Base-by-base conservation (phyloP, 2,329 filamentous ascomycete genomes). In the Calonectria pteridis region DNA sequence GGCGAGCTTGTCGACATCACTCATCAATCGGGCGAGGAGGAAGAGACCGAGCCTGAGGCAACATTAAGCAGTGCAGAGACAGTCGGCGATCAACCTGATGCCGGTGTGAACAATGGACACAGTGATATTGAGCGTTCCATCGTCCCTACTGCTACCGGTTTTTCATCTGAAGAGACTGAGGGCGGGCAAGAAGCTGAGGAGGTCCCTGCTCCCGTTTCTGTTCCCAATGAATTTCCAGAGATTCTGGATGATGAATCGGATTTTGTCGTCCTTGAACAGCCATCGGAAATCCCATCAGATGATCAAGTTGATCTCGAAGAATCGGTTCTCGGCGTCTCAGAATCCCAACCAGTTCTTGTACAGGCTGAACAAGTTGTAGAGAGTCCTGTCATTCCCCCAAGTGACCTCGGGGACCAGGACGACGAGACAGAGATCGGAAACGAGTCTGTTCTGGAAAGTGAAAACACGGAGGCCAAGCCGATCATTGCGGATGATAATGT, bases 311-410 rank as follows among this genome's bases (percentile, higher is more conserved):
- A 23, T 26, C 20, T 33, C 28, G 29, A 43, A 2, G 46, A 31
- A 23, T 58, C 37, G 20, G 14, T 23, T 7, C 35, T 18, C 13
- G 26, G 10, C 5, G 11, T 29, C n/a, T 16, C 26, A 9, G 49
- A 49, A 49, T 29, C 55, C n/a, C 64, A 64, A 50, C 23, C 29
- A 43, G 20, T 28, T 31, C 6, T n/a, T 10, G 4, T 33, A 5
- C 26, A 59, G 33, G 59, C 51, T 20, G 51, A 11, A 10, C 11
- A 49, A 6, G 11, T 37, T n/a, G 40, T 50, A 16, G 71, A 73
- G 43, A 71, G 53, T 14, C 67, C 71, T 33, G 20, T 71, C 11
- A 49, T 71, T 23, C 63, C 71, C 23, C 62, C 71, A 18, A 67
- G 62, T 62, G 66, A 69, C 14, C 33, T 69, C 33, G n/a, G 10